Evolutionary conservation across 140 eudicot species (phyloP), one percentile per base, ranked within the genome.

Genomic region (Flaveria floridana): DNA sequence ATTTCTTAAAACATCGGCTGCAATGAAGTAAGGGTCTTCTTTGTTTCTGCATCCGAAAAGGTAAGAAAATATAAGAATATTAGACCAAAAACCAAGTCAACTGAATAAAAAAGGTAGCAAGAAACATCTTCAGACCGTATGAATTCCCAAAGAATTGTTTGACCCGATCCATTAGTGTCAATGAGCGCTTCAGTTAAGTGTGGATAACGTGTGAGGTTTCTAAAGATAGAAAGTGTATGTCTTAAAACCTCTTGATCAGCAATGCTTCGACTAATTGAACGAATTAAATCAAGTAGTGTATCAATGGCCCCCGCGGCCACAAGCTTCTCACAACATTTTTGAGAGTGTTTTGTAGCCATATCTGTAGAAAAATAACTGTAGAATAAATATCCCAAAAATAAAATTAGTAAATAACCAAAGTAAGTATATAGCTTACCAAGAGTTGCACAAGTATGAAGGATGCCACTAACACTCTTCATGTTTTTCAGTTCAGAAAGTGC

Each of bases 371-470:
- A 46, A 46, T 44, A 66, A 66, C 34, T 10, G 3, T 41, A 41
- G 1, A 3, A 19, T 44, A 46, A 4, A 12, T 20, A 44, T 20
- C 70, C 5, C 39, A 68, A 44, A 68, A 68, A 2, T 10, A 68
- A 46, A 12, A 2, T 12, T 11, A 6, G 13, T 46, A 46, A 42
- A 44, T 46, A 12, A 44, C 57, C 73, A 37, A 1, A 28, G n/a
- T 26, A 62, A 5, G 46, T 63, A 63, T 14, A 65, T 66, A 39
- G 25, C 81, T 77, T 71, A 93, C 97, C 93, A 16, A 93, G 72
- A 65, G 96, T 93, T 73, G 92, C 96, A 82, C 99, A 93, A 7
- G 89, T 88, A 59, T 86, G 97, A 74, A 93, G 90, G 75, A 93
- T 93, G 83, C 85, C 89, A 63, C 89, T 86, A 65, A 93, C 88